phyloP scores from a whole-genome alignment of 2,329 filamentous ascomycete species.

The Fonsecaea nubica region DNA sequence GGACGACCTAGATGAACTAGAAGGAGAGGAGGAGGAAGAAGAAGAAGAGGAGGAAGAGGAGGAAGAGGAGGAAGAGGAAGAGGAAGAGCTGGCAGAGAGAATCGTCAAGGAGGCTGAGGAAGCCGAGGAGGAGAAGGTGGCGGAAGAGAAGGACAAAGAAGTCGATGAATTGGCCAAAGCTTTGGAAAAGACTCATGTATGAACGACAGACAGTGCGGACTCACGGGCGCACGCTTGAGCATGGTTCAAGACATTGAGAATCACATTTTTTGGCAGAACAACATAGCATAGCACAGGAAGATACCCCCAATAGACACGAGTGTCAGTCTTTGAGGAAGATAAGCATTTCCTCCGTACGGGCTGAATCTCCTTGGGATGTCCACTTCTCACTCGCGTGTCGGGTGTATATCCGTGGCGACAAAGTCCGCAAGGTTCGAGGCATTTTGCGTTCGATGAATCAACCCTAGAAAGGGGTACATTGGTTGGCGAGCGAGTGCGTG shows the following conservation, averaged over 20 bases:
- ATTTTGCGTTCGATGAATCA: neutral
- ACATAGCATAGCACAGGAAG: constrained; percentile 12
- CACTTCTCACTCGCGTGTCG: neutral
- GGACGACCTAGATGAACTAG: constrained; percentile 84
- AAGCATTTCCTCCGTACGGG: neutral
- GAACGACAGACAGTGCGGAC: neutral
- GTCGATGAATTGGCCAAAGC: constrained; percentile 81
- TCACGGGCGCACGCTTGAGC: constrained; percentile 8
- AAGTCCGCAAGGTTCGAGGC: neutral
- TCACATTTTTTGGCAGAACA: constrained; percentile 4
- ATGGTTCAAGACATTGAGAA: neutral
- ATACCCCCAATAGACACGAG: constrained; percentile 18
- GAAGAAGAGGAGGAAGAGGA: constrained; percentile 73
- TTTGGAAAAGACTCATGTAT: constrained; percentile 69
- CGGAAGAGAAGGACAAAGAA: constrained; percentile 76
- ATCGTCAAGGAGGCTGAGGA: constrained; percentile 77
- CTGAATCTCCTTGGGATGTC: neutral
- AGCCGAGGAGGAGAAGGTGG: constrained; percentile 66
- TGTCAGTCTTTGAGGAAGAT: constrained; percentile 7
- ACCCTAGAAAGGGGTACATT: neutral
- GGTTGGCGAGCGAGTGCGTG: neutral
- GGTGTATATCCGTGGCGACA: neutral
- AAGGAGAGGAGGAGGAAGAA: constrained; percentile 73
- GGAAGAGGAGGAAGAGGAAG: constrained; percentile 67
- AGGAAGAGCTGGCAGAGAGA: constrained; percentile 71